Evolutionary conservation across 352 stramenopile species (phyloP).

Genomic region (Elongisporangium undulatum): DNA sequence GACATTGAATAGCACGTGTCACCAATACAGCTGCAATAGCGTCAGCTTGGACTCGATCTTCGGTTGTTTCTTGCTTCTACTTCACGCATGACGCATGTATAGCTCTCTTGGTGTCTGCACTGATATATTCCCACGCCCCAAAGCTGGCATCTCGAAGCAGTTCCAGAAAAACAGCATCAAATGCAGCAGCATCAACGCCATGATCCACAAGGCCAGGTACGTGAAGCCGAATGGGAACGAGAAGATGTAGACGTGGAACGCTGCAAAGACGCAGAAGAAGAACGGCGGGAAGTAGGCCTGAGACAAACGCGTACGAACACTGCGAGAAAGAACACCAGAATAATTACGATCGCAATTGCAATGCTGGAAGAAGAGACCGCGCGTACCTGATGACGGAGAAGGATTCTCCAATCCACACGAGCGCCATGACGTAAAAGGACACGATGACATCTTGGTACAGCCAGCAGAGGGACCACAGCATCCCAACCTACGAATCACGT

Average conservation of each 20-base stretch:
- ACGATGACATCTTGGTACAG: constrained; percentile 92
- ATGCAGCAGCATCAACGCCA: constrained; percentile 33
- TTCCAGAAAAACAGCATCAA: constrained; percentile 73
- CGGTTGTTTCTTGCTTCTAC: neutral
- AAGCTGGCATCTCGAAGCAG: constrained; percentile 58
- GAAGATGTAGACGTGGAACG: constrained; percentile 96
- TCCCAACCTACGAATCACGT: constrained; percentile 66
- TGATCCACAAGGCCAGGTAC: constrained; percentile 74
- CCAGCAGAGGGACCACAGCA: constrained; percentile 96
- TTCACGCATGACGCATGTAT: neutral
- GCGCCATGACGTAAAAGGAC: constrained; percentile 85
- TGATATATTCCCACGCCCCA: constrained; percentile 42
- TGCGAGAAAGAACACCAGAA: constrained; percentile 8
- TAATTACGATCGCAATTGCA: neutral
- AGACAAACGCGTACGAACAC: constrained; percentile 63
- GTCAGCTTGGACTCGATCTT: neutral
- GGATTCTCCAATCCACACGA: constrained; percentile 88
- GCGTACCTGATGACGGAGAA: constrained; percentile 86
- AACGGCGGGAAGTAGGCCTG: constrained; percentile 84
- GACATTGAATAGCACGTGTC: neutral
- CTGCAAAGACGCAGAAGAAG: constrained; percentile 92
- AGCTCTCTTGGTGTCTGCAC: constrained; percentile 10
- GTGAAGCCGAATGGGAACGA: constrained; percentile 92
- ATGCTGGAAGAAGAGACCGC: constrained; percentile 6
- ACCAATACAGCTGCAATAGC: neutral